Evolutionary conservation across 2,329 filamentous ascomycete genomes (phyloP), one percentile per base, ranked within the genome.

Genomic region (Stachybotrys chartarum): DNA sequence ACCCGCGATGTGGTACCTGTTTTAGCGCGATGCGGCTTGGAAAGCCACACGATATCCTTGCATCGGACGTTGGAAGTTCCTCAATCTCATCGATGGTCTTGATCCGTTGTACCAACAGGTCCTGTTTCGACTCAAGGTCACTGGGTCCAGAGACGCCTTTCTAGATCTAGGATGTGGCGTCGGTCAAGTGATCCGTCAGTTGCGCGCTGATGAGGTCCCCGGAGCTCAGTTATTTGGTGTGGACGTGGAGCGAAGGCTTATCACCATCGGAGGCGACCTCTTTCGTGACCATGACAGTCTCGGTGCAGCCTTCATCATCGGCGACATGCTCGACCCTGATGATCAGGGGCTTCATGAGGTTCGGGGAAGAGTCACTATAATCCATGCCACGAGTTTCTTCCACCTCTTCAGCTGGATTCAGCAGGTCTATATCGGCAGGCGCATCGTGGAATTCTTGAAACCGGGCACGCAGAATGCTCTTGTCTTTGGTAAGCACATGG

Each of bases 261-360:
- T 84, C 53, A 73, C 81, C 11, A 66, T 81, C n/a, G 82, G 82
- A 31, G 84, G 85, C 65, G 81, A 86, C 54, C 72, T 89, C 18
- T 89, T 88, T 69, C 75, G 77, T 50, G 86, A 87, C 58, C 74
- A 75, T 30, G 63, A 70, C n/a, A 72, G 55, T 39, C 67, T 83
- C 6, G 70, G 70, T 18, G 73, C 73, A 2, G 71, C 70, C 1
- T 82, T 84, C 58, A 67, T 84, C 32, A 62, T 73, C 3, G 81
- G 78, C 18, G 77, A 84, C 57, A 67, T 83, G 57, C 65, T 81
- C 10, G 70, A 75, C 53, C 71, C 70, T 7, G 66, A 69, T 12
- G 72, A 77, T 54, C 59, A 58, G 16, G 64, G 65, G 3, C 64
- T 77, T 6, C 59, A 66, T 3, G 56, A 56, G 1, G 61, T 79